Percentiles rank a stretch among this genome's conserved stretches.
These are phyloP conservation scores for Colletotrichum tanaceti DNA, from an alignment of 2,329 filamentous ascomycete genomes.

Conservation along the genomic window DNA sequence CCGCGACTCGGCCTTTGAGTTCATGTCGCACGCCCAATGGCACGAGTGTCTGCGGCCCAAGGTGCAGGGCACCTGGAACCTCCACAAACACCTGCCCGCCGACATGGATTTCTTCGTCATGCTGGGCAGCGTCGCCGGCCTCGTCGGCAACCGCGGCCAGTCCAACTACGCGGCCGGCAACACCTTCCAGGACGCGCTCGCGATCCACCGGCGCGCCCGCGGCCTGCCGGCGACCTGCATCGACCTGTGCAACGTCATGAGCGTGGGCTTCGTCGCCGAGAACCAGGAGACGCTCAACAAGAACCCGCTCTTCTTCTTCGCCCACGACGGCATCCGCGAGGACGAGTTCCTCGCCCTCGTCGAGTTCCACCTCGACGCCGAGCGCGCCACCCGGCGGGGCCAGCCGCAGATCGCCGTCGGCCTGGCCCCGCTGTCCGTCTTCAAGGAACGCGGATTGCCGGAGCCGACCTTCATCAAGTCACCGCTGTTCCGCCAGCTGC, in stretches of 20 bases:
- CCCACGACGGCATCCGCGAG: background rate
- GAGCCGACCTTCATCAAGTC: conserved; percentile 27
- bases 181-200: conserved; percentile 5
- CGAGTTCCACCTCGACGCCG: conserved; percentile 23
- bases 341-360: conserved; percentile 13
- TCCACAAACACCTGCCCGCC: conserved; percentile 47
- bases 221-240: background rate
- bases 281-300: conserved; percentile 29
- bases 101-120: conserved; percentile 52
- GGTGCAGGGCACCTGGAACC: conserved; percentile 46
- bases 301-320: conserved; percentile 2
- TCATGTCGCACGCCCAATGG: conserved; percentile 62
- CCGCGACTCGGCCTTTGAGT: conserved; percentile 53
- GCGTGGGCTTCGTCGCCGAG: conserved; percentile 9
- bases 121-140: conserved; percentile 46
- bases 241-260: background rate
- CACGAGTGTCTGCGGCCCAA: conserved; percentile 52
- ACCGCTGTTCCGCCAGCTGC: conserved; percentile 21
- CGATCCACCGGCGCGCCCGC: background rate
- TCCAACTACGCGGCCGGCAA: conserved; percentile 7
- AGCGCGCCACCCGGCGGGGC: background rate
- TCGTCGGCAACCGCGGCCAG: conserved; percentile 44
- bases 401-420: conserved; percentile 20
- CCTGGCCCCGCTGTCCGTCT: conserved; percentile 8
- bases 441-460: conserved; percentile 20